Percentiles rank a stretch among this genome's conserved stretches.
These are phyloP conservation scores for Terfezia claveryi DNA, from an alignment of 495 filamentous ascomycete genomes.

Conservation along the genomic window DNA sequence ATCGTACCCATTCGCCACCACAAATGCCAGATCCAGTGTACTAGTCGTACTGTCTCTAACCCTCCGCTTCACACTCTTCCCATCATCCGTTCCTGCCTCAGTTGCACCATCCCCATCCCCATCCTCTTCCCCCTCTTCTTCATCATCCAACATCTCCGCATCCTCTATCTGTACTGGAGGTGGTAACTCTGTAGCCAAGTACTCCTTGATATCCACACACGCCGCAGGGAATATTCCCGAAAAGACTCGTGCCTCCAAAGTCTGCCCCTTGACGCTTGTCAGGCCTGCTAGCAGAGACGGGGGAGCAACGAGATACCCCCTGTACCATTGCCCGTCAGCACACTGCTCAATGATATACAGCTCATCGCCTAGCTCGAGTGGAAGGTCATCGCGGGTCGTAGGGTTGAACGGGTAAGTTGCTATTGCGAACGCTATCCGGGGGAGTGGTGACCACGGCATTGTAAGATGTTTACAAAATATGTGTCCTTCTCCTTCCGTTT, in stretches of 20 bases:
- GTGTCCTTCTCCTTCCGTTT: no score
- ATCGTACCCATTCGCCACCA: not conserved
- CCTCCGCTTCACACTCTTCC: constrained; percentile 21
- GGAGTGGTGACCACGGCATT: constrained; percentile 94
- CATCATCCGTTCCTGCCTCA: constrained; percentile 15
- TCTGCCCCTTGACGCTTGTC: constrained; percentile 78
- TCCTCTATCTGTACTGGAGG: constrained; percentile 36
- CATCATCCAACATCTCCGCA: constrained; percentile 24
- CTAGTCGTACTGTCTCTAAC: not conserved
- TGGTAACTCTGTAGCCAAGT: constrained; percentile 29
- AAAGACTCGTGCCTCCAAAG: constrained; percentile 84
- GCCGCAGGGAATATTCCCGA: constrained; percentile 86
- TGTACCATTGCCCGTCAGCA: constrained; percentile 64
- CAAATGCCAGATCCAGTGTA: no score
- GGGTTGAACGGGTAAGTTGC: constrained; percentile 82
- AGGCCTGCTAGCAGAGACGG: constrained; percentile 81
- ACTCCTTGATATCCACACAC: constrained; percentile 52
- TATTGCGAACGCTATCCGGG: constrained; percentile 92
- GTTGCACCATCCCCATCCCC: constrained; percentile 11
- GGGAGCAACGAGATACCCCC: constrained; percentile 84
- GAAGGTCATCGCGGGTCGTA: constrained; percentile 72
- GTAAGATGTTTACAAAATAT: no score
- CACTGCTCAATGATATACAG: constrained; percentile 97
- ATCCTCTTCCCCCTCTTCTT: constrained; percentile 22
- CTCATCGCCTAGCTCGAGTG: constrained; percentile 90